These are phyloP conservation scores for Saturnispora besseyi DNA, from an alignment of 805 yeast species.

Conservation along the genomic window DNA sequence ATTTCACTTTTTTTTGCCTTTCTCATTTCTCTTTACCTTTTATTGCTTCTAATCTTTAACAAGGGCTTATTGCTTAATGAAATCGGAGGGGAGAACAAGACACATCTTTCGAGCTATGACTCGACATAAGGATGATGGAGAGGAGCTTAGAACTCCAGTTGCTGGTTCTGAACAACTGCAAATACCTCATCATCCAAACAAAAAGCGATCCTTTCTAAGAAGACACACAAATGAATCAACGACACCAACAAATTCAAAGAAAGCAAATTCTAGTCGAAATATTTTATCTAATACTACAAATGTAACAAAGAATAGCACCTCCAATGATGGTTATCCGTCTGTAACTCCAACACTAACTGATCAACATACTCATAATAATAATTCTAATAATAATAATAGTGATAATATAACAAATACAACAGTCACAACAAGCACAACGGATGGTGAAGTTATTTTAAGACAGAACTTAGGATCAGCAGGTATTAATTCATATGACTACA, in stretches of 20 bases:
- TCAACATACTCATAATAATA: neutral
- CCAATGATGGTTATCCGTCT: neutral
- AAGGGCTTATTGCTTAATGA: neutral
- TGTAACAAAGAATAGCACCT: neutral
- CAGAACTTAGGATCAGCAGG: conserved; percentile 18
- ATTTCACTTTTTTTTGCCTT: neutral
- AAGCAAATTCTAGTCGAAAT: neutral
- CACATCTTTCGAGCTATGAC: conserved; percentile 6
- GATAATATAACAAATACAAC: neutral
- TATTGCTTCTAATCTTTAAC: neutral
- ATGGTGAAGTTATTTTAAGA: conserved; percentile 17
- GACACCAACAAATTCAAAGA: neutral
- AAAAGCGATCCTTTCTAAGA: conserved; percentile 4
- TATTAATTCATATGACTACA: conserved; percentile 28
- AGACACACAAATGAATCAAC: conserved; percentile 3
- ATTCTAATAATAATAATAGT: neutral
- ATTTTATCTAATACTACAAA: conserved; percentile 5
- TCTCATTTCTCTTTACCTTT: neutral
- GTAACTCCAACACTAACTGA: neutral
- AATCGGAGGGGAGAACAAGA: conserved; percentile 1
- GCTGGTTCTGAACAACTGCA: neutral
- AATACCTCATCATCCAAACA: neutral
- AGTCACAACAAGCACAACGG: neutral
- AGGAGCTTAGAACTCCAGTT: neutral
- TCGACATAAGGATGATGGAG: conserved; percentile 2